These are phyloP conservation scores for Paraglomus brasilianum DNA, from an alignment of 192 early-diverging fungal genomes.

Conservation along the genomic window DNA sequence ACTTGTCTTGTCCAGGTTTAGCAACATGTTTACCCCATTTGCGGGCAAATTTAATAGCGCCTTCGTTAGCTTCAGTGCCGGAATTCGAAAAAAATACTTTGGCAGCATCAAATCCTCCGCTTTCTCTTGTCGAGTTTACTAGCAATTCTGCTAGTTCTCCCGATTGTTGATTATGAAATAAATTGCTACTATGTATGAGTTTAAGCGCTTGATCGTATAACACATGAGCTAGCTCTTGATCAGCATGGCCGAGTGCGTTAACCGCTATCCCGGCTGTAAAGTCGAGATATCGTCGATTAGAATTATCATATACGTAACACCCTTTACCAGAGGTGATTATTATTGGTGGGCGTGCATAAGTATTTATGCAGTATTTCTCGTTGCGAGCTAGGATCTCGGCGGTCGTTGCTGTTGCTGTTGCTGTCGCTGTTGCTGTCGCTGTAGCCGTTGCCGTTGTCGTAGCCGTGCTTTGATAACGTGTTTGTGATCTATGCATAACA, in stretches of 20 bases:
- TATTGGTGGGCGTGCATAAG: conserved; percentile 68
- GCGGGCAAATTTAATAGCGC: conserved; percentile 93
- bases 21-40: conserved; percentile 74
- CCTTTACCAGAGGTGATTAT: conserved; percentile 84
- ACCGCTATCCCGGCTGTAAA: conserved; percentile 96
- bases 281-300: conserved; percentile 81
- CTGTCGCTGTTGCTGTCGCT: too few species aligned
- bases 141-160: conserved; percentile 75
- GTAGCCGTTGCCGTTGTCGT: too few species aligned
- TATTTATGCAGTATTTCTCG: conserved; percentile 65
- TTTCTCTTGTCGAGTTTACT: conserved; percentile 58
- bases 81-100: conserved; percentile 96
- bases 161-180: conserved; percentile 90
- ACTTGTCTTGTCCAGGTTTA: conserved; percentile 54
- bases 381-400: conserved; percentile 43
- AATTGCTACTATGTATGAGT: conserved; percentile 86
- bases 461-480: too few species aligned
- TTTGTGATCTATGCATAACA: too few species aligned
- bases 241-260: conserved; percentile 86
- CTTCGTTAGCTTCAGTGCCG: conserved; percentile 98
- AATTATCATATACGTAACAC: conserved; percentile 73
- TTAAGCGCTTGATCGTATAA: conserved; percentile 80
- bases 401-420: conserved; percentile 26
- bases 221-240: conserved; percentile 68
- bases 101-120: conserved; percentile 45